phyloP scores from a whole-genome alignment of 768 basidiomycete genomes.

The Rhizopogon vulgaris region DNA sequence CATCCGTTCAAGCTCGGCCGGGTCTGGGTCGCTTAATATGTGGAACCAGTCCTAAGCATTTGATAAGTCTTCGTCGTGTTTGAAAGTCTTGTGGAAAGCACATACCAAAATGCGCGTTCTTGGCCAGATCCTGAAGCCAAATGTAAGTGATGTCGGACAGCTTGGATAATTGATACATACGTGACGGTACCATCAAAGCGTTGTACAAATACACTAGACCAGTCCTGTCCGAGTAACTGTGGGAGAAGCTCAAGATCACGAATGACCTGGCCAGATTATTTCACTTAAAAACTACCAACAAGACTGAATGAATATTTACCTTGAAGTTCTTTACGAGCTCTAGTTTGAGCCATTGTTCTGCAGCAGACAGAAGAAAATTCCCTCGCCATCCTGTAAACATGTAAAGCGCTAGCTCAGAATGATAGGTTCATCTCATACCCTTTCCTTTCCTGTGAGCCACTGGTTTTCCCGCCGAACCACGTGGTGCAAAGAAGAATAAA shows the following conservation, averaged over 20 bases:
- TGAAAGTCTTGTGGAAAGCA: constrained; percentile 3
- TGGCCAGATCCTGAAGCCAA: constrained; percentile 67
- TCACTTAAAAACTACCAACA: not conserved
- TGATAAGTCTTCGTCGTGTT: not conserved
- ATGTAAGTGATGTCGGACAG: constrained; percentile 15
- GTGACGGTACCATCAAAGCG: constrained; percentile 86
- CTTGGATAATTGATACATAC: constrained; percentile 39
- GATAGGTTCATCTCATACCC: constrained; percentile 36
- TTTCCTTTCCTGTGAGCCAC: constrained; percentile 93
- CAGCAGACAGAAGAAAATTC: constrained; percentile 86
- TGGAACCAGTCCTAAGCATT: constrained; percentile 68
- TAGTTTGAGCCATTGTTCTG: constrained; percentile 92
- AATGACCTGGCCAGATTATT: constrained; percentile 53
- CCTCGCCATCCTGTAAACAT: constrained; percentile 76
- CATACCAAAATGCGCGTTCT: constrained; percentile 69
- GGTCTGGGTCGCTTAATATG: constrained; percentile 80
- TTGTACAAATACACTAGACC: constrained; percentile 95
- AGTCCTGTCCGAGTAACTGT: constrained; percentile 89
- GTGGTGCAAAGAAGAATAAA: constrained; percentile 89
- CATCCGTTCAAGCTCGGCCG: constrained; percentile 77
- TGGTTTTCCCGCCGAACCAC: constrained; percentile 86
- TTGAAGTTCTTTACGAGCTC: constrained; percentile 97
- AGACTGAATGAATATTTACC: constrained; percentile 23
- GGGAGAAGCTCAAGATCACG: constrained; percentile 94
- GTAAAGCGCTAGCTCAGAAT: not conserved